Evolutionary conservation across 2,329 filamentous ascomycete species (phyloP).

Genomic region (Fusarium tupiense): DNA sequence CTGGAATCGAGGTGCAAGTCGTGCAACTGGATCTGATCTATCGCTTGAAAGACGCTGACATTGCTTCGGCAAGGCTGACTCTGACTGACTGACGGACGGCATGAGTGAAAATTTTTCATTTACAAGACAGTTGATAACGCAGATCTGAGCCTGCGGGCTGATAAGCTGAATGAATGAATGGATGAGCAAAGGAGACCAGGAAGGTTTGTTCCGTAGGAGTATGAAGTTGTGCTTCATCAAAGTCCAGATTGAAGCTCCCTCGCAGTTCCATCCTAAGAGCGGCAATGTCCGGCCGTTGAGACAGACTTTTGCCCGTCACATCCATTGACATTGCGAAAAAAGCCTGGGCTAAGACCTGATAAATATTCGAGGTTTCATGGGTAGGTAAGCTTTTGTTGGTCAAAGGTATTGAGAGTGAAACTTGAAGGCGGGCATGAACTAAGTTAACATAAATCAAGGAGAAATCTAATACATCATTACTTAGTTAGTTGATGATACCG

Average conservation of each 20-base stretch:
- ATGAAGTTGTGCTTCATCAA: background rate
- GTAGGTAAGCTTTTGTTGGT: background rate
- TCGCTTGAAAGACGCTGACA: background rate
- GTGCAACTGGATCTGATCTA: slow-evolving; percentile 12
- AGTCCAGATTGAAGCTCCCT: background rate
- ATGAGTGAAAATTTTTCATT: background rate
- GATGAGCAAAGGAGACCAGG: background rate
- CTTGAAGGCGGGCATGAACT: background rate
- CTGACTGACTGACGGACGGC: background rate
- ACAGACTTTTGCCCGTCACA: background rate
- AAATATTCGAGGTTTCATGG: background rate
- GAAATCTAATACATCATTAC: background rate
- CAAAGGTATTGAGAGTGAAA: background rate
- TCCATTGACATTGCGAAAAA: background rate
- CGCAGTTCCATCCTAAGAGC: background rate
- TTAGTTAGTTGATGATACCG: background rate
- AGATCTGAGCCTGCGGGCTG: background rate
- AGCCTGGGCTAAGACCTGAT: background rate
- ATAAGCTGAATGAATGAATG: background rate
- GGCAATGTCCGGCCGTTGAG: background rate
- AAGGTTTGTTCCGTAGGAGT: background rate
- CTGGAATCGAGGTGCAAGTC: slow-evolving; percentile 1
- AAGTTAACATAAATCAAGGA: background rate
- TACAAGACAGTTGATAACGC: background rate
- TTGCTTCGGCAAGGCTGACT: background rate